Percentiles rank a stretch among this genome's conserved stretches.
These are phyloP conservation scores for Aspergillus campestris DNA, from an alignment of 495 filamentous ascomycete genomes.

Conservation along the genomic window DNA sequence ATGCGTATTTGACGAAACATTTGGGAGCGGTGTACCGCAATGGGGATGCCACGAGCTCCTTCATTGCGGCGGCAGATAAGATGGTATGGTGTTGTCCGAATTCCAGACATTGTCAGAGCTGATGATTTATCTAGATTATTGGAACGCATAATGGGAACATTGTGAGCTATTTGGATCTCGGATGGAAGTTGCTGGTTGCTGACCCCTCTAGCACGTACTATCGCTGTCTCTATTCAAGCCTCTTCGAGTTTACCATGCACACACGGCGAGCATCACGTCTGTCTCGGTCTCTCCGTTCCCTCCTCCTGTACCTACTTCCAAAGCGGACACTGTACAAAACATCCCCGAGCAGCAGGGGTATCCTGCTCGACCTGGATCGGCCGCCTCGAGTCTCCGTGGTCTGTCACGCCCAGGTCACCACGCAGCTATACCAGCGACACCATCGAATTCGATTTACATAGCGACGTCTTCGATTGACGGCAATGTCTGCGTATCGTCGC, in stretches of 20 bases:
- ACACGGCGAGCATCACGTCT: conserved; percentile 80
- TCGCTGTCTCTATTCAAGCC: conserved; percentile 71
- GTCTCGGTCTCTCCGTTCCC: conserved; percentile 89
- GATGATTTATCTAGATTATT: conserved; percentile 53
- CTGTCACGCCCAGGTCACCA: conserved; percentile 37
- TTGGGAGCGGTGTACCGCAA: conserved; percentile 79
- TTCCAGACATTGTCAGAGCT: conserved; percentile 3
- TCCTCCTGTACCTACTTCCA: conserved; percentile 56
- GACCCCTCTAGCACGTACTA: conserved; percentile 62
- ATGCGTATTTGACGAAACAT: conserved; percentile 72
- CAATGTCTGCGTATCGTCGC: conserved; percentile 79
- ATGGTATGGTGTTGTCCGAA: conserved; percentile 53
- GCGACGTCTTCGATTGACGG: conserved; percentile 93
- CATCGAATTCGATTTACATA: conserved; percentile 83
- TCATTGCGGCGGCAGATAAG: conserved; percentile 86
- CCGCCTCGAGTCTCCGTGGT: conserved; percentile 42
- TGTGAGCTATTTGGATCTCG: conserved; percentile 45
- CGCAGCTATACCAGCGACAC: conserved; percentile 47
- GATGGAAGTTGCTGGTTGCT: conserved; percentile 8
- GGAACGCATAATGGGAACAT: conserved; percentile 97
- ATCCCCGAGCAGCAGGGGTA: conserved; percentile 40
- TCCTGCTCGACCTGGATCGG: conserved; percentile 36
- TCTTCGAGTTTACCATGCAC: conserved; percentile 79
- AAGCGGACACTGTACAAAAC: conserved; percentile 41
- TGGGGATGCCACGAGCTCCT: conserved; percentile 87